Percentiles rank a stretch among this genome's conserved stretches.
phyloP scores from a whole-genome alignment of 2,329 filamentous ascomycete genomes.

The Tolypocladium ophioglossoides region DNA sequence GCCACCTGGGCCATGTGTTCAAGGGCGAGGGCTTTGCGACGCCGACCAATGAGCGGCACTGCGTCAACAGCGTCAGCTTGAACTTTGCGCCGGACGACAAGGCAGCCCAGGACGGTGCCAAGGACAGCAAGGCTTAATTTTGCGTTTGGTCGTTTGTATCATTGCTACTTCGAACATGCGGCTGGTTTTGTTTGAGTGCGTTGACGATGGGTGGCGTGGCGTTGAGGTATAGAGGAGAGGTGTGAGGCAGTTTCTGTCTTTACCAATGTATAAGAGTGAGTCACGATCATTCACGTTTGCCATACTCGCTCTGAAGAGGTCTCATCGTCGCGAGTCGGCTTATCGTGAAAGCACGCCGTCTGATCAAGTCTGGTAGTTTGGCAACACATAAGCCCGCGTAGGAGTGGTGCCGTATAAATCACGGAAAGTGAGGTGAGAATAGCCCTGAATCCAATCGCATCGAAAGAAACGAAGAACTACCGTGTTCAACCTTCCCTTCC shows the following conservation, averaged over 20 bases:
- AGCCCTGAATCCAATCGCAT: not conserved
- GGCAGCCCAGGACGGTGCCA: slow-evolving; percentile 18
- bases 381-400: too few species aligned
- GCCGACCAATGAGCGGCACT: slow-evolving; percentile 92
- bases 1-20: slow-evolving; percentile 89
- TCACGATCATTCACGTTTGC: not conserved
- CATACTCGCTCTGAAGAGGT: too few species aligned
- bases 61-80: slow-evolving; percentile 87
- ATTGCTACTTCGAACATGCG: not conserved
- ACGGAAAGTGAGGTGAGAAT: too few species aligned
- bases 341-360: not conserved
- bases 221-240: not conserved
- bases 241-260: not conserved
- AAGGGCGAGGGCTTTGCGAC: slow-evolving; percentile 78
- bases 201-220: not conserved
- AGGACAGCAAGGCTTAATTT: slow-evolving; percentile 27
- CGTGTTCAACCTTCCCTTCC: not conserved
- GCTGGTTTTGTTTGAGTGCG: not conserved
- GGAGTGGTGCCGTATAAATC: too few species aligned
- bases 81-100: slow-evolving; percentile 65
- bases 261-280: not conserved
- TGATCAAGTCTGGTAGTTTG: too few species aligned
- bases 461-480: not conserved
- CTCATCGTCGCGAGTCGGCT: not conserved
- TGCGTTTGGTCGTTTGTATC: not conserved